Conservation (phyloP, 1,284 basidiomycete genomes). For the Phlebopus sp. region DNA sequence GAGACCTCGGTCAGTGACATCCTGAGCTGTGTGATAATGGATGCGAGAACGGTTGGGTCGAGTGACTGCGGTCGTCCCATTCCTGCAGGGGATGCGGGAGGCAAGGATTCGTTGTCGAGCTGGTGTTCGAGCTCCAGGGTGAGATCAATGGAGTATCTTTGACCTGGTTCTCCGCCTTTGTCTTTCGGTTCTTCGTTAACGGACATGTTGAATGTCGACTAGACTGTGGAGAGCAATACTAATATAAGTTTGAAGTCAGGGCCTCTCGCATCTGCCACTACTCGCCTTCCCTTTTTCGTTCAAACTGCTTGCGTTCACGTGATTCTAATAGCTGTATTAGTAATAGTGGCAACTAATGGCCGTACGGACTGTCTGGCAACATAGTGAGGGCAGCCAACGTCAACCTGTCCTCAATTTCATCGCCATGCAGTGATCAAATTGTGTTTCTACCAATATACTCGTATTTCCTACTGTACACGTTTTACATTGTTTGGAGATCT, state of each 20-base stretch:
- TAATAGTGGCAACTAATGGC: no score
- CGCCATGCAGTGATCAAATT: not conserved
- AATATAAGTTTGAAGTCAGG: not conserved
- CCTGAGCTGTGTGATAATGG: conserved; percentile 67
- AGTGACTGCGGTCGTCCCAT: conserved; percentile 51
- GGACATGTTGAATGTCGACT: conserved; percentile 21
- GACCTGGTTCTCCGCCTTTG: conserved; percentile 4
- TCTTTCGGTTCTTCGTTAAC: conserved; percentile 10
- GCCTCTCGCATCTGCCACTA: not conserved
- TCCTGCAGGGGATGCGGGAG: conserved; percentile 37
- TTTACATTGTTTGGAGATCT: conserved; percentile 6
- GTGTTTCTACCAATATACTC: not conserved
- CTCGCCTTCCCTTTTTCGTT: conserved; percentile 5
- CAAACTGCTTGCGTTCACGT: conserved; percentile 12
- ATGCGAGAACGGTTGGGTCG: conserved; percentile 71
- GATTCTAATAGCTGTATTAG: no score
- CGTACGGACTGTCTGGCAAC: no score
- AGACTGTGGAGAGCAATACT: conserved; percentile 1
- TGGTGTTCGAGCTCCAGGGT: conserved; percentile 73
- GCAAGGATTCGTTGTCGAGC: conserved; percentile 62
- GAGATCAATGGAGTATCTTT: conserved; percentile 69
- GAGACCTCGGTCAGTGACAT: conserved; percentile 57
- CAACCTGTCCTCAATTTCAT: not conserved
- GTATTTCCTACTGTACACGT: conserved; percentile 18
- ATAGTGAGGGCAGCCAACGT: no score